phyloP scores from a whole-genome alignment of 371 early-diverging fungal genomes.

The Vairimorpha ceranae region DNA sequence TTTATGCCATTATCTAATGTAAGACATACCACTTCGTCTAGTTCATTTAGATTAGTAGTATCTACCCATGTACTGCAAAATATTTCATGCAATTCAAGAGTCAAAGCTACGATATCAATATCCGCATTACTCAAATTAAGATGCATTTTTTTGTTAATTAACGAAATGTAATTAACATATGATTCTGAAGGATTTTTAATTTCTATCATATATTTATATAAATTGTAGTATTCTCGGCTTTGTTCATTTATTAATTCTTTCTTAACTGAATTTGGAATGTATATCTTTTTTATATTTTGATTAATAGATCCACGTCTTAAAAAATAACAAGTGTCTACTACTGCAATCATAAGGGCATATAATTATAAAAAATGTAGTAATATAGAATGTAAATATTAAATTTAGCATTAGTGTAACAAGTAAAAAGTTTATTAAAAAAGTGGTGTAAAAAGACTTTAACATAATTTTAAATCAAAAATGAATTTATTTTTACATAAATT shows the following conservation, averaged over 20 bases:
- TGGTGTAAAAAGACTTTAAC: too few relatives aligned
- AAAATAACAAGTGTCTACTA: slow-evolving; percentile 57
- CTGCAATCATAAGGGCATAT: slow-evolving; percentile 46
- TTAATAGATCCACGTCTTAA: slow-evolving; percentile 30
- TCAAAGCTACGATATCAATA: slow-evolving; percentile 56
- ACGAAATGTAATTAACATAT: slow-evolving; percentile 33
- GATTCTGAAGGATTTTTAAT: slow-evolving; percentile 51
- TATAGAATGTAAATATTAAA: too few relatives aligned
- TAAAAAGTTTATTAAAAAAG: too few relatives aligned
- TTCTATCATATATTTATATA: slow-evolving; percentile 52
- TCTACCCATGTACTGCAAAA: slow-evolving; percentile 32
- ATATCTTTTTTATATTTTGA: slow-evolving; percentile 37
- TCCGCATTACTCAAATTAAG: slow-evolving; percentile 48
- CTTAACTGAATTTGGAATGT: slow-evolving; percentile 42
- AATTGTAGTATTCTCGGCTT: slow-evolving; percentile 28
- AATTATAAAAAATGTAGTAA: too few relatives aligned
- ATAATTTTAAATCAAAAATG: too few relatives aligned
- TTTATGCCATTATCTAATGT: slow-evolving; percentile 49
- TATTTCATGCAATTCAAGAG: slow-evolving; percentile 53
- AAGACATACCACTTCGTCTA: slow-evolving; percentile 36
- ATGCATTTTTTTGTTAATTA: slow-evolving; percentile 16
- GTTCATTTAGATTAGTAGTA: background rate
- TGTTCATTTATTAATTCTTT: slow-evolving; percentile 52
- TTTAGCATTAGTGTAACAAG: too few relatives aligned
- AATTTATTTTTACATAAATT: too few relatives aligned